phyloP scores from a whole-genome alignment of 1,284 basidiomycete species.

The Tausonia pullulans region DNA sequence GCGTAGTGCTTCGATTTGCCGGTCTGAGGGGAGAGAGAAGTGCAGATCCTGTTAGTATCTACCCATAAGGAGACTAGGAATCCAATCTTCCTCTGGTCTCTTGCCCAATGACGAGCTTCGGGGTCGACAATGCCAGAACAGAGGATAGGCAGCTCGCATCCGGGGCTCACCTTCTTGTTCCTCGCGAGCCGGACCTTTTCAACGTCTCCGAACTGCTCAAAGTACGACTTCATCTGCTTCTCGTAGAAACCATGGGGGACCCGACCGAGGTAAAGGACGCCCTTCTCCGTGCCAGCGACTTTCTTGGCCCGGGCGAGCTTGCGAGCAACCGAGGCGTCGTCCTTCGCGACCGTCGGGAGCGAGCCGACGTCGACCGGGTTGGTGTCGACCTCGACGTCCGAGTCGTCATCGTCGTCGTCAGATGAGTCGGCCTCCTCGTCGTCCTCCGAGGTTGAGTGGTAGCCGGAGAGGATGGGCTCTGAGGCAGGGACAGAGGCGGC shows the following conservation, averaged over 20 bases:
- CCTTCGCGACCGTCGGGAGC: conserved; percentile 72
- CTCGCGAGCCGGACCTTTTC: conserved; percentile 80
- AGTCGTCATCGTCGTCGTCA: conserved; percentile 58
- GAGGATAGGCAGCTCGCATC: not conserved
- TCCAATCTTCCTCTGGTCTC: not conserved
- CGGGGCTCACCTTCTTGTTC: conserved; percentile 66
- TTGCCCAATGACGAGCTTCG: not conserved
- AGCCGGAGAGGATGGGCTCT: conserved; percentile 12
- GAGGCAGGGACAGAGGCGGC: not conserved
- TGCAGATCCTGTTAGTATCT: no score
- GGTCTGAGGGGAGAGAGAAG: conserved; percentile 45
- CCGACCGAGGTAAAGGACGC: conserved; percentile 81
- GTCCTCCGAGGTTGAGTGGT: conserved; percentile 44
- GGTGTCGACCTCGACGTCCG: conserved; percentile 38
- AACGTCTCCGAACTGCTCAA: conserved; percentile 87
- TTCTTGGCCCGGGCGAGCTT: conserved; percentile 73
- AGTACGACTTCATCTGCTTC: conserved; percentile 83
- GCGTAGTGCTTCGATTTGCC: conserved; percentile 93
- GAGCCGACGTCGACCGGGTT: conserved; percentile 39
- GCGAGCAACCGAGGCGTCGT: conserved; percentile 64
- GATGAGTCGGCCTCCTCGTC: conserved; percentile 54
- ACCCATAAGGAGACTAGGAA: not conserved
- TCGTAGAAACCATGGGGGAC: conserved; percentile 97
- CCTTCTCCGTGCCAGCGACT: conserved; percentile 39
- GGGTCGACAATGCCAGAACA: not conserved